Conservation (phyloP, 2,329 filamentous ascomycete species). For the Drechslera avenae region DNA sequence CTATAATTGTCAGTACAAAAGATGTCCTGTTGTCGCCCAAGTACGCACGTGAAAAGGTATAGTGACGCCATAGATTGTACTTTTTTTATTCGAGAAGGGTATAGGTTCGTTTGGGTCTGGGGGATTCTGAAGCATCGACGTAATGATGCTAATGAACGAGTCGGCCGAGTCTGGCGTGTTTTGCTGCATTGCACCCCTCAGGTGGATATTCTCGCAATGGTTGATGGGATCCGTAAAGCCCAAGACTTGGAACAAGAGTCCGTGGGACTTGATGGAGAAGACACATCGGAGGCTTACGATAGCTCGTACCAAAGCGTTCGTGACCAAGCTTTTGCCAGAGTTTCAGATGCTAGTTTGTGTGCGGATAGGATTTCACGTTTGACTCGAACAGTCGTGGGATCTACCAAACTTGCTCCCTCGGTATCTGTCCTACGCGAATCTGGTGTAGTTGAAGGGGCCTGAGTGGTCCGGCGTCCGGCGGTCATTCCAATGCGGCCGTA, state of each 20-base stretch:
- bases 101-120: constrained; percentile 31
- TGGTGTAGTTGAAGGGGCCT: neutral
- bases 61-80: constrained; percentile 33
- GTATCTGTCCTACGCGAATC: neutral
- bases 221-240: too few relatives aligned
- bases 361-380: neutral
- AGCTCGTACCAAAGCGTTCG: too few relatives aligned
- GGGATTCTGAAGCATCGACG: constrained; percentile 23
- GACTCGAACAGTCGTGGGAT: neutral
- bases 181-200: neutral
- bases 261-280: too few relatives aligned
- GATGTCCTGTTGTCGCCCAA: neutral
- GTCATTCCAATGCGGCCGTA: neutral
- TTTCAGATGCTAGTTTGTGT: neutral
- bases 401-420: neutral
- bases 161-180: constrained; percentile 5
- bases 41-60: constrained; percentile 36
- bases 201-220: too few relatives aligned
- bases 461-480: neutral
- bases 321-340: neutral
- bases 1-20: constrained; percentile 13
- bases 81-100: constrained; percentile 28
- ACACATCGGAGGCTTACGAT: too few relatives aligned
- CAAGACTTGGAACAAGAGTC: too few relatives aligned
- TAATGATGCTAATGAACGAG: constrained; percentile 20